These are phyloP conservation scores for Fusarium acutatum DNA, from an alignment of 2,329 filamentous ascomycete genomes.

Conservation along the genomic window DNA sequence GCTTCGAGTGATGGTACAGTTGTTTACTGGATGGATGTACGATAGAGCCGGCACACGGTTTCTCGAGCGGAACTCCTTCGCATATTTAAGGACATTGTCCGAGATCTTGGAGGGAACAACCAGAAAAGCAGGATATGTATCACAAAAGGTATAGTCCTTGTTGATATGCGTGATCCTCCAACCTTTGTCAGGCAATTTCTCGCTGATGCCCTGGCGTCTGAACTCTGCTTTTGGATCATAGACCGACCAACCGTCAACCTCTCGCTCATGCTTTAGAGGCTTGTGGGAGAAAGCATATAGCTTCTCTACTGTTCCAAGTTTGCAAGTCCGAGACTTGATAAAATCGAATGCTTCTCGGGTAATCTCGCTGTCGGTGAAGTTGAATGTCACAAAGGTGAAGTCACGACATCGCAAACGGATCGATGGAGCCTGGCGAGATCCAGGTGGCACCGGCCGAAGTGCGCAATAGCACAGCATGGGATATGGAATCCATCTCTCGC, in stretches of 20 bases:
- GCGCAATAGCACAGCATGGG: slow-evolving; percentile 87
- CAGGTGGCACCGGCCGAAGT: slow-evolving; percentile 76
- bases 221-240: slow-evolving; percentile 91
- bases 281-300: slow-evolving; percentile 90
- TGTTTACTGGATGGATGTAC: slow-evolving; percentile 96
- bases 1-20: slow-evolving; percentile 94
- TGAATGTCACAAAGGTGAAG: slow-evolving; percentile 93
- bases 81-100: slow-evolving; percentile 97
- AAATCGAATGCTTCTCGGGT: slow-evolving; percentile 89
- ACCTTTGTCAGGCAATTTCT: slow-evolving; percentile 77
- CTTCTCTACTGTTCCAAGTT: slow-evolving; percentile 82
- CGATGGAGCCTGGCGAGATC: slow-evolving; percentile 76
- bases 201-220: slow-evolving; percentile 84
- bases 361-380: slow-evolving; percentile 77
- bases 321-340: slow-evolving; percentile 83
- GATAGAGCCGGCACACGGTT: slow-evolving; percentile 88
- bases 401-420: slow-evolving; percentile 91
- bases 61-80: slow-evolving; percentile 86
- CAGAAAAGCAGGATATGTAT: slow-evolving; percentile 88
- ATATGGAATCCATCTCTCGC: slow-evolving; percentile 93
- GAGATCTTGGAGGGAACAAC: slow-evolving; percentile 89
- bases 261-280: slow-evolving; percentile 75
- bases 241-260: slow-evolving; percentile 80
- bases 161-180: slow-evolving; percentile 96
- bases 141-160: slow-evolving; percentile 86